Evolutionary conservation across 1,284 basidiomycete genomes (phyloP), one percentile per base, ranked within the genome.

Genomic region (Cutaneotrichosporon mucoides): DNA sequence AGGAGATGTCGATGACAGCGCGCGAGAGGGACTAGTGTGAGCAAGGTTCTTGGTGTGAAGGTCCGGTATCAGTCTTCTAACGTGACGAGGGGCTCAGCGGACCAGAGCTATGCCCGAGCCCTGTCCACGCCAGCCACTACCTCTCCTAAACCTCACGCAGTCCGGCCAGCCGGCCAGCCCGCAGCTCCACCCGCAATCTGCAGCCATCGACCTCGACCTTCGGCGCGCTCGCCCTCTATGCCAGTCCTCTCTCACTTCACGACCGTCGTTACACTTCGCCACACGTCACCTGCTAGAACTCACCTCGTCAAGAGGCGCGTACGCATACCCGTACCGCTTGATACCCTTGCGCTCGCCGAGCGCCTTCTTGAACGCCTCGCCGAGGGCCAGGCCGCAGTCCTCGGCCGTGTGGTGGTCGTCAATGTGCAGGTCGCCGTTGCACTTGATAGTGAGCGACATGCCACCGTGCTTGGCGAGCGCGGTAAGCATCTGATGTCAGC

Each of bases 371-470:
- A 99, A 99, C 13, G 92, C 95, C 33, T 88, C 86, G 11, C 94
- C 94, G 9, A 98, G 83, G 4, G 92, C 93, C 61, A 97, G 87
- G 10, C 93, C 92, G 74, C 86, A 89, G 79, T 97, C 94, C 84
- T 97, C 93, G 83, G 95, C 92, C 48, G 95, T 92, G 81, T 99
- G 96, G 77, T 99, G 96, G 80, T 99, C 96, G 79, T 99, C 96
- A 64, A 99, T 97, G 85, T 88, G 91, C 13, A 99, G 82, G 78
- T 99, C 96, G 53, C 96, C 96, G 70, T 90, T 86, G 79, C 93
- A 98, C 69, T 88, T 88, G 79, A 99, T 83, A 11, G 84, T 86
- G 57, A 99, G 82, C 0, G 90, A 93, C 85, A 94, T 89, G 64
- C 91, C 90, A 10, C 89, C 85, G 80, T 97, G 93, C 76, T 96